Conservation (phyloP, 1,284 basidiomycete species). For the Calocybe gambosa region DNA sequence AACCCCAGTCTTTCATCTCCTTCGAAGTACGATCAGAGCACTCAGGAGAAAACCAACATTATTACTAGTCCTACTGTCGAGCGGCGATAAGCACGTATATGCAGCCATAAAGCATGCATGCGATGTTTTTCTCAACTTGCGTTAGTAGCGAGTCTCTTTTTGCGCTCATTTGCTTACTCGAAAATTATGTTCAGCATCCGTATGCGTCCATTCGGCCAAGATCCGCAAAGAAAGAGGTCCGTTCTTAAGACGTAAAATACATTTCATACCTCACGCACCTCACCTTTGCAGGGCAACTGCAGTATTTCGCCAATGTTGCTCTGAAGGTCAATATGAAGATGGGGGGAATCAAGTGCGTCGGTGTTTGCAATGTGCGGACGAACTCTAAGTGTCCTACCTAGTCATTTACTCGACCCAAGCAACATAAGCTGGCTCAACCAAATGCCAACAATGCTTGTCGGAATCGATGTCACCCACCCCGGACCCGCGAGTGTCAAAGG, state of each 20-base stretch:
- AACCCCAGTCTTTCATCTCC: constrained; percentile 32
- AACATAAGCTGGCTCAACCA: constrained; percentile 51
- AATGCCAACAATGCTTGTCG: constrained; percentile 68
- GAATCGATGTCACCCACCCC: constrained; percentile 81
- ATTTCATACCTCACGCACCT: not conserved
- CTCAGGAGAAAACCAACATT: constrained; percentile 27
- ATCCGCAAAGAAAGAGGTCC: constrained; percentile 53
- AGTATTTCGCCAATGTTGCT: constrained; percentile 75
- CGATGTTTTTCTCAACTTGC: constrained; percentile 57
- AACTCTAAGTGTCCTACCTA: constrained; percentile 13
- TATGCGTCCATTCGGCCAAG: constrained; percentile 63
- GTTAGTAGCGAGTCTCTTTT: constrained; percentile 18
- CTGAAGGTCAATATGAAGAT: constrained; percentile 79
- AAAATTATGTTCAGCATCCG: constrained; percentile 42
- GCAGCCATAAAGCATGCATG: constrained; percentile 65
- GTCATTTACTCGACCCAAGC: constrained; percentile 48
- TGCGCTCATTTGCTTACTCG: not conserved
- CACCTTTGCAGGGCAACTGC: constrained; percentile 41
- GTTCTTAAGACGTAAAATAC: constrained; percentile 30
- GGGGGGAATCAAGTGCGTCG: constrained; percentile 59
- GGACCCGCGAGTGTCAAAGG: constrained; percentile 59
- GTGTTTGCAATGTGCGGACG: not conserved
- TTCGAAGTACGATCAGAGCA: constrained; percentile 23
- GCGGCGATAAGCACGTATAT: constrained; percentile 63
- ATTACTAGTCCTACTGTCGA: constrained; percentile 56